phyloP scores from a whole-genome alignment of 2,329 filamentous ascomycete genomes.

The Arthrobotrys pseudoclavata region DNA sequence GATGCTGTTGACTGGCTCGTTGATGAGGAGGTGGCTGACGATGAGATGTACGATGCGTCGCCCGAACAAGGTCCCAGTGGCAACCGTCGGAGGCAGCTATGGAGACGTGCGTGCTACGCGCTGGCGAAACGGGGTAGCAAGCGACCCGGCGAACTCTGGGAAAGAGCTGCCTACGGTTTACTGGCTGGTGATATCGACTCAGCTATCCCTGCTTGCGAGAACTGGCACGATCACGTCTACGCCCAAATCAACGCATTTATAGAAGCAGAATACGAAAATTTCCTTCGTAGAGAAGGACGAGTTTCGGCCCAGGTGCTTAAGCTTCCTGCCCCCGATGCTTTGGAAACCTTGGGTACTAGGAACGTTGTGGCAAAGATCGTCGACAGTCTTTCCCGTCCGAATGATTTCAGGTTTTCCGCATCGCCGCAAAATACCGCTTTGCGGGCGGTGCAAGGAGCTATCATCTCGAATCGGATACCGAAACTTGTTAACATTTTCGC shows the following conservation, averaged over 20 bases:
- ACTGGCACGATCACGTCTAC: slow-evolving; percentile 89
- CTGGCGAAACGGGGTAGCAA: slow-evolving; percentile 73
- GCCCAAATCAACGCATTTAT: slow-evolving; percentile 88
- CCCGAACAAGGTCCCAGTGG: slow-evolving; percentile 65
- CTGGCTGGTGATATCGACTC: slow-evolving; percentile 86
- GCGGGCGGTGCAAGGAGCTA: slow-evolving; percentile 81
- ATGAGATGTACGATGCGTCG: slow-evolving; percentile 64
- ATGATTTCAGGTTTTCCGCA: slow-evolving; percentile 64
- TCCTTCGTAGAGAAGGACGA: slow-evolving; percentile 72
- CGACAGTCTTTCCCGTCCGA: slow-evolving; percentile 63
- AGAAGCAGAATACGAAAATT: slow-evolving; percentile 82
- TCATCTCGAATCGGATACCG: slow-evolving; percentile 72
- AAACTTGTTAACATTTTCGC: slow-evolving; percentile 61
- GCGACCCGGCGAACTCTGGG: slow-evolving; percentile 79
- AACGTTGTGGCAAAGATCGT: slow-evolving; percentile 70
- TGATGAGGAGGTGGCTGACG: slow-evolving; percentile 69
- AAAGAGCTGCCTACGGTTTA: slow-evolving; percentile 89
- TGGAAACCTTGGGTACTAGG: slow-evolving; percentile 69
- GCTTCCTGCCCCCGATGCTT: slow-evolving; percentile 76
- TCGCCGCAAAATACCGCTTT: slow-evolving; percentile 75
- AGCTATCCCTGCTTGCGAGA: slow-evolving; percentile 77
- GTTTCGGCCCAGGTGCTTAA: slow-evolving; percentile 72
- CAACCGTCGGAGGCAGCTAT: slow-evolving; percentile 70
- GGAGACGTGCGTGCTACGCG: slow-evolving; percentile 82
- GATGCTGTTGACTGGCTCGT: slow-evolving; percentile 71